Percentiles rank a stretch among this genome's conserved stretches.
phyloP scores from a whole-genome alignment of 306 rosid species.

The Hippophae tibetana region DNA sequence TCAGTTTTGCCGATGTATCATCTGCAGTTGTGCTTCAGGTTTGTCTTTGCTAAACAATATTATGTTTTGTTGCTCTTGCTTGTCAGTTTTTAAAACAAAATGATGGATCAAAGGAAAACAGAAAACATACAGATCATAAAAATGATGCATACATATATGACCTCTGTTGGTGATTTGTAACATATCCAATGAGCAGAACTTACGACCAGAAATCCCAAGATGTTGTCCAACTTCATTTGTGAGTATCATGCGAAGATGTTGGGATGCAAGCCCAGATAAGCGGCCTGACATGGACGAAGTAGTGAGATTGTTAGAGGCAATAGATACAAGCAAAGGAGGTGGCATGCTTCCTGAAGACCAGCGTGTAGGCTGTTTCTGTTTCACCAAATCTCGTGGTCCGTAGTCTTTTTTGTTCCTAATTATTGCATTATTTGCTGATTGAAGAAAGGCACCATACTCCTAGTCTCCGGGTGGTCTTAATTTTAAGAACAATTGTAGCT shows the following conservation, averaged over 20 bases:
- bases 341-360: slow-evolving; percentile 84
- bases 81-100: no score
- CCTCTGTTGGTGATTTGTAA: no score
- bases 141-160: neutral
- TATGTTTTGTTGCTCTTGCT: no score
- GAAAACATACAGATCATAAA: no score
- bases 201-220: slow-evolving; percentile 73
- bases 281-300: slow-evolving; percentile 79
- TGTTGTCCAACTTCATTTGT: slow-evolving; percentile 58
- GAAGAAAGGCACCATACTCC: no score
- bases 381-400: slow-evolving; percentile 52
- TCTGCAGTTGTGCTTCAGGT: slow-evolving; percentile 76
- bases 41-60: slow-evolving; percentile 1
- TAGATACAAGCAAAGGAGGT: slow-evolving; percentile 82
- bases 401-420: slow-evolving; percentile 2
- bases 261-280: slow-evolving; percentile 68
- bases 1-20: slow-evolving; percentile 65
- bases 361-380: slow-evolving; percentile 51
- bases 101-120: no score
- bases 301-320: slow-evolving; percentile 60
- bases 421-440: no score
- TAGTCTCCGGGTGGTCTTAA: no score
- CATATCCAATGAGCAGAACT: slow-evolving; percentile 32
- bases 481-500: no score
- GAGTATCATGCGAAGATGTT: slow-evolving; percentile 61